phyloP scores from a whole-genome alignment of 2,329 filamentous ascomycete genomes.

The Chaetomium sp. region DNA sequence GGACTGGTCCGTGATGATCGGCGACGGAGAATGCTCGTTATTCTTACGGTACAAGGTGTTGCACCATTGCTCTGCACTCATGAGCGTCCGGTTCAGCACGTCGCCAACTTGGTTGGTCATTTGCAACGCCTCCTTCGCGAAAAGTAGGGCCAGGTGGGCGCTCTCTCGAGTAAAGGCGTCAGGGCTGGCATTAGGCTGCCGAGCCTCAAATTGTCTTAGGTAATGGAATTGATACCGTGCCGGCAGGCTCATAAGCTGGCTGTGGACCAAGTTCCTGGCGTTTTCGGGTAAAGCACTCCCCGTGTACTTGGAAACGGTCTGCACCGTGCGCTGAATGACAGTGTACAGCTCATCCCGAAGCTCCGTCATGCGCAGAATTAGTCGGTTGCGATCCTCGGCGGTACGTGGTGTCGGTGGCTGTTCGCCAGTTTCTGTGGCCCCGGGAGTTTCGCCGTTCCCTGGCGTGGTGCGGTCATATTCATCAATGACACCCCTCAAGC shows the following conservation, averaged over 20 bases:
- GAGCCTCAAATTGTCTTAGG: constrained; percentile 26
- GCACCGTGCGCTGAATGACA: constrained; percentile 71
- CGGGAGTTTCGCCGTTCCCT: constrained; percentile 17
- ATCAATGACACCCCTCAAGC: constrained; percentile 68
- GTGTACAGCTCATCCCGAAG: constrained; percentile 68
- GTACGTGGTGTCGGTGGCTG: constrained; percentile 4
- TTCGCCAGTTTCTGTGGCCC: constrained; percentile 18
- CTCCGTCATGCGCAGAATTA: constrained; percentile 58
- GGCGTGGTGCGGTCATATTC: constrained; percentile 58
- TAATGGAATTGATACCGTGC: constrained; percentile 73
- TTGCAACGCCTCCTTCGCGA: constrained; percentile 85
- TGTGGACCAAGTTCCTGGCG: constrained; percentile 72
- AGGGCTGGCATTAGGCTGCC: constrained; percentile 33
- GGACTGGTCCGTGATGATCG: constrained; percentile 1
- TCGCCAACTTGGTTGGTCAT: constrained; percentile 90
- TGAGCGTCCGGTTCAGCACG: constrained; percentile 81
- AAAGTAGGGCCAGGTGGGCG: constrained; percentile 72
- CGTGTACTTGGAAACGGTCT: constrained; percentile 80
- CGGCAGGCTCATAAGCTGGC: constrained; percentile 77
- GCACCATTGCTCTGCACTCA: constrained; percentile 88
- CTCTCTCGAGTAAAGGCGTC: constrained; percentile 44
- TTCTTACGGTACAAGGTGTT: constrained; percentile 59
- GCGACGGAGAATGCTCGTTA: constrained; percentile 7
- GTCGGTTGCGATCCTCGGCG: constrained; percentile 38
- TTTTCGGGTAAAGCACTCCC: constrained; percentile 90